Evolutionary conservation across 805 yeast genomes (phyloP).

Genomic region (Kazachstania taianensis): DNA sequence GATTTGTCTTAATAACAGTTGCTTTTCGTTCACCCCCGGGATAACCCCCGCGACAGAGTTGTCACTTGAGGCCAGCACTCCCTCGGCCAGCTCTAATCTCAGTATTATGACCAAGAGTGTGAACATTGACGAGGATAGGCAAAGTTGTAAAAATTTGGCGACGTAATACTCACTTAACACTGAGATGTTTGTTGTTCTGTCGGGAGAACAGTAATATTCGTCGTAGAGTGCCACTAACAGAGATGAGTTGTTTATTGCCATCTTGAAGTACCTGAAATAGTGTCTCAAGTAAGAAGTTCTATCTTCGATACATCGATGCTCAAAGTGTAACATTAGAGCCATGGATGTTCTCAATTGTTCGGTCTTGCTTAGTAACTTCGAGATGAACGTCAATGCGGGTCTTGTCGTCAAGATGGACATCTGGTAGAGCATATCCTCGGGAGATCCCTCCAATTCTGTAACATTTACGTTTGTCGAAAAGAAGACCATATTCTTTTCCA

Average conservation of each 20-base stretch:
- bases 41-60: neutral
- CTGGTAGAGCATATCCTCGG: constrained; percentile 4
- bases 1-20: constrained; percentile 12
- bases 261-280: constrained; percentile 15
- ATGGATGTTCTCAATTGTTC: constrained; percentile 19
- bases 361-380: constrained; percentile 17
- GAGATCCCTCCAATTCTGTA: neutral
- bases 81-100: constrained; percentile 9
- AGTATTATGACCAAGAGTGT: constrained; percentile 17
- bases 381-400: constrained; percentile 15
- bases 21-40: constrained; percentile 3
- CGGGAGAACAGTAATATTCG: constrained; percentile 16
- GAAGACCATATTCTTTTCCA: constrained; percentile 11
- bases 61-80: neutral
- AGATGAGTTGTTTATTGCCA: constrained; percentile 3
- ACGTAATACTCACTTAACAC: constrained; percentile 16
- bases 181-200: constrained; percentile 7
- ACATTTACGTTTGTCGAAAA: neutral
- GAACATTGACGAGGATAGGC: constrained; percentile 18
- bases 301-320: constrained; percentile 6
- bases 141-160: constrained; percentile 21
- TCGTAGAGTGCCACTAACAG: constrained; percentile 8
- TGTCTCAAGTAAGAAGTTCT: constrained; percentile 8
- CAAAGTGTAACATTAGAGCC: constrained; percentile 24
- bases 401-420: constrained; percentile 6